These are phyloP conservation scores for Kwoniella botswanensis DNA, from an alignment of 768 basidiomycete species.

Conservation along the genomic window DNA sequence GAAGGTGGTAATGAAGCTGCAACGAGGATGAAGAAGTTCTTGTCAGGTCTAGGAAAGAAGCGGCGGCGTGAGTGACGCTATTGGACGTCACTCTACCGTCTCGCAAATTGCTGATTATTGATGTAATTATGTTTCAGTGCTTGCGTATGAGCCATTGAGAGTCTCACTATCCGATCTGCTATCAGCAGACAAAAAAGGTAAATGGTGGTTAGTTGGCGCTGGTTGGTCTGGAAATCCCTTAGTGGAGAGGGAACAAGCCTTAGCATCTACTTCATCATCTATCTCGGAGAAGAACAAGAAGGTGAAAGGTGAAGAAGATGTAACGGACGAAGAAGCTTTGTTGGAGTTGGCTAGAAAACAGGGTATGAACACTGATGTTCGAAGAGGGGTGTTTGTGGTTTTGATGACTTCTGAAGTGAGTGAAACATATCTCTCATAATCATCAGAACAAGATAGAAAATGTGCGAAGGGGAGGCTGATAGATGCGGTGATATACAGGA, in stretches of 20 bases:
- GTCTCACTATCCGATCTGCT: slow-evolving; percentile 84
- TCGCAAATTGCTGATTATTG: slow-evolving; percentile 1
- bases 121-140: slow-evolving; percentile 62
- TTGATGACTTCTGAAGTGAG: slow-evolving; percentile 93
- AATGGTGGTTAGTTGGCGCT: slow-evolving; percentile 99
- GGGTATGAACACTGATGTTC: slow-evolving; percentile 98
- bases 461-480: too few species aligned
- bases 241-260: slow-evolving; percentile 63
- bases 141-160: slow-evolving; percentile 82
- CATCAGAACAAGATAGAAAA: too few species aligned
- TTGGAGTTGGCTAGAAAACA: slow-evolving; percentile 85
- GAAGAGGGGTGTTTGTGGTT: slow-evolving; percentile 87
- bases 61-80: slow-evolving; percentile 63
- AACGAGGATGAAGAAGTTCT: slow-evolving; percentile 85
- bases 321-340: slow-evolving; percentile 60
- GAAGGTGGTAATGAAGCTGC: slow-evolving; percentile 79
- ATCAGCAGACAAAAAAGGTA: slow-evolving; percentile 81
- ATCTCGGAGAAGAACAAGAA: slow-evolving; percentile 44
- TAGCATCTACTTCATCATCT: background rate
- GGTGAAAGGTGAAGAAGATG: slow-evolving; percentile 51
- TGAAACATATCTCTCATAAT: slow-evolving; percentile 18
- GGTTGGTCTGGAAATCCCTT: slow-evolving; percentile 94
- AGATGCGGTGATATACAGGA: slow-evolving; percentile 65
- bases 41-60: slow-evolving; percentile 75
- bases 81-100: background rate